Evolutionary conservation across 192 early-diverging fungal genomes (phyloP).

Genomic region (Funneliformis geosporum): DNA sequence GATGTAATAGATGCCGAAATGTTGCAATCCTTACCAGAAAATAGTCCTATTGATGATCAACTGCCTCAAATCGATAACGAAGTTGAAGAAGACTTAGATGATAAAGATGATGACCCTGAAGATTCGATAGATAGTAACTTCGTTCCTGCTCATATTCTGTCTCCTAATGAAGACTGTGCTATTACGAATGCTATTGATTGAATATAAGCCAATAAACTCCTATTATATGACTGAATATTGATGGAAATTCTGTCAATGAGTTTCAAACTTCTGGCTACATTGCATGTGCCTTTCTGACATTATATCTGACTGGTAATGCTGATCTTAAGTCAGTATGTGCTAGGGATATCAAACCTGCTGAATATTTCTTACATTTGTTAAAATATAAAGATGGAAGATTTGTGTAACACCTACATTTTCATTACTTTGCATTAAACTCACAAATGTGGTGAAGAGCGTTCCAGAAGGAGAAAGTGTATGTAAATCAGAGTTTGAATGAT

Average conservation of each 20-base stretch:
- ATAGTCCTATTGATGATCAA: not conserved
- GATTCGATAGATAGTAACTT: not conserved
- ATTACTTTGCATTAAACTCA: not conserved
- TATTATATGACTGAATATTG: conserved; percentile 1
- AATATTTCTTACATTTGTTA: conserved; percentile 1
- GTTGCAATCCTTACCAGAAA: conserved; percentile 1
- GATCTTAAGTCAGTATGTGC: not conserved
- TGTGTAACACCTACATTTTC: not conserved
- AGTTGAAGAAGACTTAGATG: too few species aligned
- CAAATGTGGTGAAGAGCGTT: too few species aligned
- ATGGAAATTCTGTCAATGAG: not conserved
- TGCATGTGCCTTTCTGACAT: not conserved
- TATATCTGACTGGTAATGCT: conserved; percentile 6
- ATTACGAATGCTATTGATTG: too few species aligned
- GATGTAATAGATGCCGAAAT: not conserved
- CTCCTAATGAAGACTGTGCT: not conserved
- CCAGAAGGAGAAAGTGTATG: too few species aligned
- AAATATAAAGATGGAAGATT: conserved; percentile 19
- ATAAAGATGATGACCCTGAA: not conserved
- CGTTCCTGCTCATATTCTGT: not conserved
- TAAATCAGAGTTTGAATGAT: too few species aligned
- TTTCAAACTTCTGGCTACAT: conserved; percentile 14
- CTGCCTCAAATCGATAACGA: not conserved
- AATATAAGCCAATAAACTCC: too few species aligned
- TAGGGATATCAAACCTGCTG: conserved; percentile 3